Base-by-base conservation (phyloP, 805 yeast species). In the Metschnikowia proteae region DNA sequence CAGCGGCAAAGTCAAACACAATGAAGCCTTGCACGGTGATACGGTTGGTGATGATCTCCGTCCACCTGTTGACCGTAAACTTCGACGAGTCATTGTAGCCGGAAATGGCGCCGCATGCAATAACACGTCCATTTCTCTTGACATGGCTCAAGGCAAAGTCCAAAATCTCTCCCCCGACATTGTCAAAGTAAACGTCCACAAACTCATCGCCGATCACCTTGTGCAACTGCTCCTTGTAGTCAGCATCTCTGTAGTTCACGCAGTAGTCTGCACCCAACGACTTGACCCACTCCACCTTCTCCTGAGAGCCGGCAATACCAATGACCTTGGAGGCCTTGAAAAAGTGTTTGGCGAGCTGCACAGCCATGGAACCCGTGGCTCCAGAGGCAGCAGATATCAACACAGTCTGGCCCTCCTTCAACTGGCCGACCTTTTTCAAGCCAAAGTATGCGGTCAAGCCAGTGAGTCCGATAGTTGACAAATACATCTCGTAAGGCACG, bases 351-450 rank as follows among this genome's bases (percentile, higher is more conserved):
- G 86, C 83, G 9, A 83, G 60, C 61, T 82, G 87, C 22, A 82
- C 78, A 42, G 71, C 78, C 42, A 74, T 65, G 26, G 80, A 74
- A 10, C 88, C 88, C n/a, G 84, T 83, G n/a, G 87, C 86, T 51
- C 89, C 89, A 6, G 84, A 76, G 10, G 88, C 88, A 49, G 86
- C 88, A 17, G 83, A 77, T 39, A 83, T 68, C 39, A 82, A 64
- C 54, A 79, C 70, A 6, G 73, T 68, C 57, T 81, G 81, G 25
- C 71, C 72, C 22, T 66, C 64, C 52, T 63, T 56, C 48, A 81
- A 62, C 39, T 72, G 64, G n/a, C 81, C 82, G 47, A 80, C 72
- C 35, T 74, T 73, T 50, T 61, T 65, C 48, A 81, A 70, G 9
- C 82, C 82, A 53, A 76, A 67, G 66, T 80, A 82, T 1, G 88